Conservation (phyloP, 208 protist species). For the Leishmania martiniquensis region DNA sequence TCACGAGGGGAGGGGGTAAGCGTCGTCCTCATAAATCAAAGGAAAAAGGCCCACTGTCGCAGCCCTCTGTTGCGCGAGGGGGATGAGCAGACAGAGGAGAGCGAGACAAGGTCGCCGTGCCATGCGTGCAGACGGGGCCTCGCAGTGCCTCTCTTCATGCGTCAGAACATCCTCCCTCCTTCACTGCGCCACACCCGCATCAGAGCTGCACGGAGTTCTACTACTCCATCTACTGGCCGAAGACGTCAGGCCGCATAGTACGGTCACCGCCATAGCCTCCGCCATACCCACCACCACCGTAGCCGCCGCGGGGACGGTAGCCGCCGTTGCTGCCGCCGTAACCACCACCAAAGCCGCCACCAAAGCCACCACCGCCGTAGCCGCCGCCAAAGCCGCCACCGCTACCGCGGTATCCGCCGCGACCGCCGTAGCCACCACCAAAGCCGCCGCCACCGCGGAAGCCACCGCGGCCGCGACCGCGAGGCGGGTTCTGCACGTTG, state of each 20-base stretch:
- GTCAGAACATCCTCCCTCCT: background rate
- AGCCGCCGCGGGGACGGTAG: constrained; percentile 31
- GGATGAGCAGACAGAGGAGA: background rate
- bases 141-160: background rate
- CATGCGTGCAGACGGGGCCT: background rate
- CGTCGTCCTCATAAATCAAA: background rate
- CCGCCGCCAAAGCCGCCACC: constrained; percentile 24
- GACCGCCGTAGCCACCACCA: constrained; percentile 22
- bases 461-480: constrained; percentile 56
- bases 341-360: constrained; percentile 20
- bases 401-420: constrained; percentile 27
- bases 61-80: background rate
- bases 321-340: constrained; percentile 26
- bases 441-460: constrained; percentile 42
- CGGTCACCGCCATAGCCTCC: constrained; percentile 17
- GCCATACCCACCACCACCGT: constrained; percentile 25
- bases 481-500: constrained; percentile 53
- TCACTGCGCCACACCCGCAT: background rate
- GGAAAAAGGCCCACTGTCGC: background rate
- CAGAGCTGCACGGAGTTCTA: background rate
- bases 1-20: background rate
- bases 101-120: background rate
- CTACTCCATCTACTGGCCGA: constrained; percentile 44
- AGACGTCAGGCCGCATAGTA: constrained; percentile 53
- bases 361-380: constrained; percentile 20